These are phyloP conservation scores for Auriscalpium orientale DNA, from an alignment of 768 basidiomycete species.

Conservation along the genomic window DNA sequence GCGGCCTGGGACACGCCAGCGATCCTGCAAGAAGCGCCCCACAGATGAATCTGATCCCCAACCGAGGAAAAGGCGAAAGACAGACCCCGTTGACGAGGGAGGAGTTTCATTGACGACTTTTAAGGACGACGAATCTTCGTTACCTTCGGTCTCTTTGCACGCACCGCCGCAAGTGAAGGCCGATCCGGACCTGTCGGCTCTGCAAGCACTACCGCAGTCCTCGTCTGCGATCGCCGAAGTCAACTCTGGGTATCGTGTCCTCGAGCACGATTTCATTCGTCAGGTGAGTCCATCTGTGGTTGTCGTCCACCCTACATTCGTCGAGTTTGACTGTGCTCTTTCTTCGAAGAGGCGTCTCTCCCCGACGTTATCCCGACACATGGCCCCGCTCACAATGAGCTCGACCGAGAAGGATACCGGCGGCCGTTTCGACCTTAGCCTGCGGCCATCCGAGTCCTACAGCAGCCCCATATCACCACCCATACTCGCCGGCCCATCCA, in stretches of 20 bases:
- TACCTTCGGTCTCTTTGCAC: conserved; percentile 4
- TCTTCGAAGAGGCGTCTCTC: conserved; percentile 10
- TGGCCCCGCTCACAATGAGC: conserved; percentile 13
- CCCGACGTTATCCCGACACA: not conserved
- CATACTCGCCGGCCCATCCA: conserved; percentile 19
- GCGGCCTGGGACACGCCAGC: conserved; percentile 74
- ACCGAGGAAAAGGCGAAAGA: conserved; percentile 28
- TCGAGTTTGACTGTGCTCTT: not conserved
- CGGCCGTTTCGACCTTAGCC: conserved; percentile 16
- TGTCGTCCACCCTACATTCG: not conserved
- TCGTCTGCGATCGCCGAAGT: not conserved
- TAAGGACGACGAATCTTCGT: conserved; percentile 6
- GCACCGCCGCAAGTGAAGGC: conserved; percentile 1
- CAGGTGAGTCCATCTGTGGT: not conserved
- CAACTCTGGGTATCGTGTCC: not conserved
- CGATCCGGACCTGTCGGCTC: not conserved
- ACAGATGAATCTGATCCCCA: conserved; percentile 37
- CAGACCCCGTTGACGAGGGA: conserved; percentile 11
- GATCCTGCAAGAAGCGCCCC: conserved; percentile 78
- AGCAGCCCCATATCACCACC: conserved; percentile 5
- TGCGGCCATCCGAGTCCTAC: conserved; percentile 8
- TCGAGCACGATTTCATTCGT: not conserved
- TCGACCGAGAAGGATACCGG: conserved; percentile 21
- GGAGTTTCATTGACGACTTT: not conserved
- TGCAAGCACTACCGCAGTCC: not conserved